Evolutionary conservation across 2,329 filamentous ascomycete species (phyloP).

Genomic region (Bipolaris bicolor): DNA sequence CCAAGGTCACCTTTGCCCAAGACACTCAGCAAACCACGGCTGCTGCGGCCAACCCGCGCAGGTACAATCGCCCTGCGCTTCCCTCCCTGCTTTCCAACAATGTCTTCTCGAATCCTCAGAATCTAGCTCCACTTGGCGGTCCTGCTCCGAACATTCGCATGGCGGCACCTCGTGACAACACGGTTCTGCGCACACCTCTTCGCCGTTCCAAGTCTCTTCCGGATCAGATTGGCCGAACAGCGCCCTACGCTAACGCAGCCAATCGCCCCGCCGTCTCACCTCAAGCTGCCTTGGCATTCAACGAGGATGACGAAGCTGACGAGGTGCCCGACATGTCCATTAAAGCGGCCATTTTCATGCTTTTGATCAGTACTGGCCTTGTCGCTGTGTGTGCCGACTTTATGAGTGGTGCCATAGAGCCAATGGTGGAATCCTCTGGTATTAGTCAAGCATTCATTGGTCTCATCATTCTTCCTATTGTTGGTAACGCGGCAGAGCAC

Average conservation of each 20-base stretch:
- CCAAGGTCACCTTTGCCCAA: conserved; percentile 51
- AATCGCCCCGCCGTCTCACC: conserved; percentile 28
- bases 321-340: conserved; percentile 58
- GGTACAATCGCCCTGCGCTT: conserved; percentile 60
- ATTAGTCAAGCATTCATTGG: conserved; percentile 78
- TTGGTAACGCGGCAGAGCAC: conserved; percentile 84
- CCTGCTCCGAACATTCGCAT: conserved; percentile 42
- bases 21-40: conserved; percentile 36
- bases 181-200: conserved; percentile 23
- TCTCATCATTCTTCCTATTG: conserved; percentile 79
- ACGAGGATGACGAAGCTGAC: conserved; percentile 37
- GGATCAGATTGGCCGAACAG: conserved; percentile 41
- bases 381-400: conserved; percentile 72
- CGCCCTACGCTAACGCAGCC: conserved; percentile 24
- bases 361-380: conserved; percentile 61
- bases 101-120: conserved; percentile 64
- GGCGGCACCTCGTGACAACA: conserved; percentile 33
- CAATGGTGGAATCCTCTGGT: conserved; percentile 64
- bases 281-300: conserved; percentile 26
- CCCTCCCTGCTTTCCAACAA: conserved; percentile 73
- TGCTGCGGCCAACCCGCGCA: conserved; percentile 59
- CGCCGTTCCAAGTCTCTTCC: conserved; percentile 47
- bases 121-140: conserved; percentile 38
- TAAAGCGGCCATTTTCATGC: conserved; percentile 62
- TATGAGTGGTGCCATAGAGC: conserved; percentile 75